phyloP scores from a whole-genome alignment of 176 grass and related monocot genomes.

The Avena sativa region DNA sequence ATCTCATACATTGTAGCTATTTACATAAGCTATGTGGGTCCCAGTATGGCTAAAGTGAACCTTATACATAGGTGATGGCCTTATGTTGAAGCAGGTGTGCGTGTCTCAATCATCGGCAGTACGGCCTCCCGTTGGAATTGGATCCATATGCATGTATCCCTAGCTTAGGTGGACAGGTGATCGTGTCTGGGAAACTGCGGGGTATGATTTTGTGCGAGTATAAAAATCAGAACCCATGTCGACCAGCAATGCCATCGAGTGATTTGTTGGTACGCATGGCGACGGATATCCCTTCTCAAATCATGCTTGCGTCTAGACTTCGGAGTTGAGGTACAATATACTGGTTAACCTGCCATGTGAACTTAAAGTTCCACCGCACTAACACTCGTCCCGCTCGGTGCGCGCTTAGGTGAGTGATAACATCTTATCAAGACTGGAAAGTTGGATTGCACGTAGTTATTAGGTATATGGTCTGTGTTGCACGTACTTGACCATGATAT shows the following conservation, averaged over 20 bases:
- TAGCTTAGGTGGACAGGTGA: constrained; percentile 33
- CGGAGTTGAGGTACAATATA: background rate
- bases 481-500: background rate
- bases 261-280: background rate
- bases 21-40: no score
- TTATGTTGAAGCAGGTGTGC: constrained; percentile 28
- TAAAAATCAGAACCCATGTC: background rate
- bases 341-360: background rate
- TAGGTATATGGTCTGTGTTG: background rate
- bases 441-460: no score
- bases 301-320: background rate
- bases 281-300: background rate
- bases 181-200: background rate
- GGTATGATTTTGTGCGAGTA: background rate
- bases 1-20: no score
- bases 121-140: constrained; percentile 43
- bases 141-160: constrained; percentile 18
- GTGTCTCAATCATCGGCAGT: background rate
- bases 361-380: no score
- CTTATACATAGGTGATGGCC: no score
- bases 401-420: background rate
- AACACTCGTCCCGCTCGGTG: no score
- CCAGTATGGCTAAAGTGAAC: no score
- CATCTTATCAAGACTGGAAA: background rate
- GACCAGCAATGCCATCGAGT: background rate